Evolutionary conservation across 2,329 filamentous ascomycete species (phyloP).

Genomic region (Aspergillus sojae): DNA sequence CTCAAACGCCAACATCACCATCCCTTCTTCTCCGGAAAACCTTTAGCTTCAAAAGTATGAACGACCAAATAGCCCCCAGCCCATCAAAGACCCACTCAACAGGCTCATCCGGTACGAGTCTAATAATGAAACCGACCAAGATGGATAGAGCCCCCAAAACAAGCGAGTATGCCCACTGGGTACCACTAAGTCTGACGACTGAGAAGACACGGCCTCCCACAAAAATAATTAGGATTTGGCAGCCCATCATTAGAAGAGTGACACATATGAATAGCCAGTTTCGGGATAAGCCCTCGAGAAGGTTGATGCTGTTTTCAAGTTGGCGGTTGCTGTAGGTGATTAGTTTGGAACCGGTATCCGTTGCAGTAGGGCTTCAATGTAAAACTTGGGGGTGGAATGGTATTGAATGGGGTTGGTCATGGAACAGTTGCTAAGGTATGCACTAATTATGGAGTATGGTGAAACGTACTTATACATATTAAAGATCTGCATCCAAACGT

Average conservation of each 20-base stretch:
- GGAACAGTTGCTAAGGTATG: not conserved
- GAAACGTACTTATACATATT: slow-evolving; percentile 61
- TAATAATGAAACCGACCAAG: not conserved
- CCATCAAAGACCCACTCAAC: not conserved
- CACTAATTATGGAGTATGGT: not conserved
- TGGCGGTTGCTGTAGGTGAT: slow-evolving; percentile 52
- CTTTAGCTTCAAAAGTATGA: too few relatives aligned
- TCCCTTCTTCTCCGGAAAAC: not conserved
- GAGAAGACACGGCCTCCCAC: slow-evolving; percentile 59
- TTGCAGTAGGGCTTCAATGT: not conserved
- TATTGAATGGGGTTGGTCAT: not conserved
- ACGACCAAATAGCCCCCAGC: not conserved
- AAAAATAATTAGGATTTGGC: slow-evolving; percentile 61
- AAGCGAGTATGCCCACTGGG: slow-evolving; percentile 51
- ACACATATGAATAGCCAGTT: slow-evolving; percentile 63
- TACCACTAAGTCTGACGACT: slow-evolving; percentile 52
- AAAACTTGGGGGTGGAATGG: not conserved
- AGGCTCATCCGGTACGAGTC: not conserved
- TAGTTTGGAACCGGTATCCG: not conserved
- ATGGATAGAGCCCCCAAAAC: not conserved
- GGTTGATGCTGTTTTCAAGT: slow-evolving; percentile 64
- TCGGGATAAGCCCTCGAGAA: slow-evolving; percentile 59
- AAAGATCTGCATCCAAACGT: slow-evolving; percentile 74
- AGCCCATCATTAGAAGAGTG: slow-evolving; percentile 59
- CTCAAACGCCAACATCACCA: not conserved